These are phyloP conservation scores for Metarhizium brunneum DNA, from an alignment of 2,329 filamentous ascomycete species.

Conservation along the genomic window DNA sequence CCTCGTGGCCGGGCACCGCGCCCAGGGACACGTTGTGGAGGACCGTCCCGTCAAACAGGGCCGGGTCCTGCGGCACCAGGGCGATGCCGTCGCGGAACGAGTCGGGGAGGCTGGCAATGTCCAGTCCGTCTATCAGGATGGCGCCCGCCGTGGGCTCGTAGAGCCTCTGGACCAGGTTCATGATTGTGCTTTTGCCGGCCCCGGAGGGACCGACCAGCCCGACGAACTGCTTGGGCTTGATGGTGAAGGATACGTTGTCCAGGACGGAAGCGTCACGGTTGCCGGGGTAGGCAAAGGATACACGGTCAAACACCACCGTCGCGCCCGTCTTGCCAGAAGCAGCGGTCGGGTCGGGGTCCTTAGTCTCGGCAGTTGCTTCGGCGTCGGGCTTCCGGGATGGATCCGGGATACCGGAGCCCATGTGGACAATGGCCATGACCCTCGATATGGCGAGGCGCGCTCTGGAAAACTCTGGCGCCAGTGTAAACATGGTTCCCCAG, in stretches of 20 bases:
- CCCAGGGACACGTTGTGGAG: constrained; percentile 58
- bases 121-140: constrained; percentile 48
- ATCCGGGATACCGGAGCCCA: neutral
- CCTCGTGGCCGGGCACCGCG: constrained; percentile 33
- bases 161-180: constrained; percentile 58
- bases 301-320: constrained; percentile 13
- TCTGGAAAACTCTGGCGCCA: constrained; percentile 31
- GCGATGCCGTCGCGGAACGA: constrained; percentile 36
- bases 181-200: constrained; percentile 59
- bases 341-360: neutral
- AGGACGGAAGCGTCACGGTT: constrained; percentile 46
- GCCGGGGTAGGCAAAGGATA: constrained; percentile 26
- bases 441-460: constrained; percentile 43
- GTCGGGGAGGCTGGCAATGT: constrained; percentile 45
- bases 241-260: constrained; percentile 40
- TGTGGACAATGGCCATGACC: constrained; percentile 27
- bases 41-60: constrained; percentile 33
- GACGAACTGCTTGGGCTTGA: constrained; percentile 50
- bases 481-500: constrained; percentile 9
- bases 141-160: constrained; percentile 54
- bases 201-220: constrained; percentile 61
- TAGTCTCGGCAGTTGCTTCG: neutral
- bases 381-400: neutral
- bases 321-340: constrained; percentile 9
- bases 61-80: constrained; percentile 66